phyloP scores from a whole-genome alignment of 2,329 filamentous ascomycete species.

The Diaporthe ilicicola region DNA sequence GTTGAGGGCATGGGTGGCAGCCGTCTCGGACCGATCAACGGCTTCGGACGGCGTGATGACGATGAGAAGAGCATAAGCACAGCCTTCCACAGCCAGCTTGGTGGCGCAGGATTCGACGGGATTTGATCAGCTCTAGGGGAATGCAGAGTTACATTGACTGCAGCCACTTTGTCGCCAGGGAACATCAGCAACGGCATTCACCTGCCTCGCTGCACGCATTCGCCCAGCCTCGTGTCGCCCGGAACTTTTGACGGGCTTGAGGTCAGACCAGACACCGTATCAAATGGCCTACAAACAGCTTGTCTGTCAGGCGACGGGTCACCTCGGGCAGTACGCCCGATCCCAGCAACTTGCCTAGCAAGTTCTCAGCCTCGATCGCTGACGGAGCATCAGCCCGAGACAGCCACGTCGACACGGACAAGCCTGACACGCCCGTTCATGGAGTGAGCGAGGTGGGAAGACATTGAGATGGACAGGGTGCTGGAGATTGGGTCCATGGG shows the following conservation, averaged over 20 bases:
- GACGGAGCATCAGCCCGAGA: background rate
- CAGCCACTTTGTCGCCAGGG: constrained; percentile 15
- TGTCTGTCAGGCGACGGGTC: constrained; percentile 7
- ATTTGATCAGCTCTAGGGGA: constrained; percentile 44
- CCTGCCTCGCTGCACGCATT: constrained; percentile 10
- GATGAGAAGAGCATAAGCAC: constrained; percentile 97
- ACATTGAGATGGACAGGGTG: background rate
- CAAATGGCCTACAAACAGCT: constrained; percentile 2
- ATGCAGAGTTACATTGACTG: constrained; percentile 26
- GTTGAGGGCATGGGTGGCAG: constrained; percentile 78
- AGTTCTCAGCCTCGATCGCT: background rate
- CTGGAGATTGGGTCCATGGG: background rate
- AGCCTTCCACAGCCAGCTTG: constrained; percentile 94
- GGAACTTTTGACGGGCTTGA: background rate
- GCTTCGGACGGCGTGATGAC: constrained; percentile 81
- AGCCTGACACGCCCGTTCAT: constrained; percentile 9
- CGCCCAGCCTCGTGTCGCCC: constrained; percentile 24
- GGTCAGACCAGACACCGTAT: constrained; percentile 2
- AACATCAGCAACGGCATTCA: constrained; percentile 14
- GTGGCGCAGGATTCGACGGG: constrained; percentile 62
- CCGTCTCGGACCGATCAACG: constrained; percentile 71
- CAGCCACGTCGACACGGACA: constrained; percentile 5
- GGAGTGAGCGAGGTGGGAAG: background rate
- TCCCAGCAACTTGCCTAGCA: background rate
- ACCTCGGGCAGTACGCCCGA: background rate